Evolutionary conservation across 2,329 filamentous ascomycete genomes (phyloP), one percentile per base, ranked within the genome.

Genomic region (Gaeumannomyces tritici): DNA sequence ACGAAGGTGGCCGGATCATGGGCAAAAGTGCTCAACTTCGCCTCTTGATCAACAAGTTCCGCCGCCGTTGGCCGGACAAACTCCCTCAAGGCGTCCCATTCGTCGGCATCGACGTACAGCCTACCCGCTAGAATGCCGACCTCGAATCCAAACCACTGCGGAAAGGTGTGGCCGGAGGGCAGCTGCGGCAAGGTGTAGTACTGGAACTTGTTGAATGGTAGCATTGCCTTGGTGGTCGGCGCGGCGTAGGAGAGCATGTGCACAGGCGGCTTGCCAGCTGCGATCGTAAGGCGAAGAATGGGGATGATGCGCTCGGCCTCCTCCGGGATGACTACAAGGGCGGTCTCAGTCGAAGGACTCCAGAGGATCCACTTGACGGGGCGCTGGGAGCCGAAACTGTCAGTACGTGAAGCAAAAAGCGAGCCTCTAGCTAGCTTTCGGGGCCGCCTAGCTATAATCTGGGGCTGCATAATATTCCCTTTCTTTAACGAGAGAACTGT

Each of bases 291-390:
- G 1, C 70, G 70, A 9, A 87, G 65, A 0, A 76, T 64, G 0
- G 77, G 76, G 4, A 89, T 75, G 0, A 89, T 65, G 0, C 67
- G 57, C 62, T 89, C 83, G 0, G 80, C 84, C 69, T 90, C 87
- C 65, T 89, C 86, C 0, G 85, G 82, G 31, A 83, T 84, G 2
- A 89, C 68, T 1, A 89, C 69, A 0, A 90, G 65, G 0, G 80
- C 86, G 0, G 75, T 79, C 9, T 82, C 67, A 0, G 73, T 73
- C 0, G 66, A 24, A 0, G 66, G 66, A 63, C 79, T 83, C 79
- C 81, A 87, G 0, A 89, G 70, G 3, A 90, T 68, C 85, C 85
- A 90, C 28, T 85, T 80, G 0, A 87, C 82, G 0, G 80, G 75
- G 1, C 78, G 74, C 65, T 33, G 31, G 80, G 65, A 67, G 63